Evolutionary conservation across 208 protist species (phyloP).

Genomic region (Jaenimonas drosophilae): DNA sequence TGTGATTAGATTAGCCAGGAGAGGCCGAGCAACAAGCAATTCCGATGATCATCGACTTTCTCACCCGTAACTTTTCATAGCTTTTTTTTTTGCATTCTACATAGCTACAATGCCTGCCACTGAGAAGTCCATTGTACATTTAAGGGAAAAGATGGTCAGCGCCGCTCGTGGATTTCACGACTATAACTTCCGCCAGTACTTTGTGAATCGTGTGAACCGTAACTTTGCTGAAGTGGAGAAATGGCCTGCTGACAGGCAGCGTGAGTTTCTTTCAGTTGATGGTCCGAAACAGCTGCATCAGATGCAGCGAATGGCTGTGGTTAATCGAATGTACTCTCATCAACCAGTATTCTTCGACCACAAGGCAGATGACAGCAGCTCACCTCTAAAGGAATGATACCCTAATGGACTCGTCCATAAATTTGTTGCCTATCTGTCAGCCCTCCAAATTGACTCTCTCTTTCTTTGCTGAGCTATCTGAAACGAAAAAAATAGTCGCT

Average conservation of each 20-base stretch:
- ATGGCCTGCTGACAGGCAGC: constrained; percentile 38
- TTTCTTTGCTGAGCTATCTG: background rate
- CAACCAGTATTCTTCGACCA: constrained; percentile 62
- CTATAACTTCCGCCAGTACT: constrained; percentile 88
- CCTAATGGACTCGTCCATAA: too few species aligned
- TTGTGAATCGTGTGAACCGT: constrained; percentile 72
- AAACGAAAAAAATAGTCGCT: background rate
- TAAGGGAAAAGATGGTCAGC: constrained; percentile 41
- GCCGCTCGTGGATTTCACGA: constrained; percentile 61
- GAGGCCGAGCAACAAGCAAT: background rate
- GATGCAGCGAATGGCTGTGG: constrained; percentile 80
- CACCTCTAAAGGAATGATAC: too few species aligned
- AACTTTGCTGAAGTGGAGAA: constrained; percentile 42
- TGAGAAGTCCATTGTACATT: constrained; percentile 22
- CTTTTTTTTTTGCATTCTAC: constrained; percentile 5
- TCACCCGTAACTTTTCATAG: constrained; percentile 5
- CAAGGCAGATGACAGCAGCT: background rate
- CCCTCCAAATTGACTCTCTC: background rate
- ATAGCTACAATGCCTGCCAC: constrained; percentile 7
- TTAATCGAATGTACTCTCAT: constrained; percentile 70
- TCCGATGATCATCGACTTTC: background rate
- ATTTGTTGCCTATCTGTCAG: too few species aligned
- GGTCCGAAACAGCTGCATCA: constrained; percentile 48
- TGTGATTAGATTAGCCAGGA: background rate
- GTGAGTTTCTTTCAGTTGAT: constrained; percentile 35